Percentiles rank a stretch among this genome's conserved stretches.
Evolutionary conservation across 106 monocot species (phyloP).

Genomic region (Iris macrosiphon): DNA sequence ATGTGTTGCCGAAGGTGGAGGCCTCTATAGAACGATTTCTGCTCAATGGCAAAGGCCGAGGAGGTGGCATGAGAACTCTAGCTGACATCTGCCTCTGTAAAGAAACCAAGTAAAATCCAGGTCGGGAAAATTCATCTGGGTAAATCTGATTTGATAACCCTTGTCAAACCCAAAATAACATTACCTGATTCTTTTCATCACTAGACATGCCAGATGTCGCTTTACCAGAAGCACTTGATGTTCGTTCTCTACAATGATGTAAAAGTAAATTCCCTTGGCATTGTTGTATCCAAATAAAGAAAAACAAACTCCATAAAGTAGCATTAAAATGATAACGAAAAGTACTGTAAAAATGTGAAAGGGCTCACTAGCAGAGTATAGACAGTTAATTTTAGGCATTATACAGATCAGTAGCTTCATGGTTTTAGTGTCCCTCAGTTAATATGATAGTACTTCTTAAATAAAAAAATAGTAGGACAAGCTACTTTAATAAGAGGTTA

Average conservation of each 20-base stretch:
- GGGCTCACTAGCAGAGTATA: no score
- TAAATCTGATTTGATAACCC: neutral
- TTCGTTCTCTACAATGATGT: conserved; percentile 67
- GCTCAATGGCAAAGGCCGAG: conserved; percentile 45
- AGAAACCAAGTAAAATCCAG: neutral
- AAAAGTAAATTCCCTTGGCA: no score
- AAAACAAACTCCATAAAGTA: no score
- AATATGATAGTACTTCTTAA: no score
- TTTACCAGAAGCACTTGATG: conserved; percentile 95
- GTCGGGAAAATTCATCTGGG: neutral
- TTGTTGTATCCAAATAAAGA: no score
- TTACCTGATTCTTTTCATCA: conserved; percentile 98
- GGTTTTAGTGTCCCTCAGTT: no score
- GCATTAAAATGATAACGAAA: no score
- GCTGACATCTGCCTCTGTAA: conserved; percentile 69
- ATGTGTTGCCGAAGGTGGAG: conserved; percentile 51
- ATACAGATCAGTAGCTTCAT: no score
- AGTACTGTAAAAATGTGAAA: no score
- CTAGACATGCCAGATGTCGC: conserved; percentile 92
- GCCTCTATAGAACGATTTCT: conserved; percentile 27
- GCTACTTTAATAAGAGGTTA: no score
- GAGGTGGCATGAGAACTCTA: conserved; percentile 82
- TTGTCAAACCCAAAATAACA: neutral
- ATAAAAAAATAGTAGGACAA: no score
- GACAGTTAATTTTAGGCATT: no score